These are phyloP conservation scores for Zygnema circumcarinatum DNA, from an alignment of 139 green algal species.

Conservation along the genomic window DNA sequence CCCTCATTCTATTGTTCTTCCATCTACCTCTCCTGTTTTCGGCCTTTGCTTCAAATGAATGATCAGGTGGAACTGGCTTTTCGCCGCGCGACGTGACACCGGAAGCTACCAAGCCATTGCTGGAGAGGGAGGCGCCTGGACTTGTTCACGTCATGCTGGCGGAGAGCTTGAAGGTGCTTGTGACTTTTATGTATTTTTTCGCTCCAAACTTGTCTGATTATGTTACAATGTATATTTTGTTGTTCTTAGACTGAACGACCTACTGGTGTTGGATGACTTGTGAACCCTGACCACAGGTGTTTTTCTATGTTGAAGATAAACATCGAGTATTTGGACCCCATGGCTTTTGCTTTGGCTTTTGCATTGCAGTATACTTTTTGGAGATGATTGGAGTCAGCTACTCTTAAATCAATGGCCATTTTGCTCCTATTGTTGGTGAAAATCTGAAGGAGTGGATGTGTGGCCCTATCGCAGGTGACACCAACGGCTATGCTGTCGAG, in stretches of 20 bases:
- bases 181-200: background rate
- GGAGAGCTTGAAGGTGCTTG: conserved; percentile 56
- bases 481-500: conserved; percentile 62
- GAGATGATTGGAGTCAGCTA: no score
- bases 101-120: conserved; percentile 45
- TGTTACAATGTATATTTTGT: background rate
- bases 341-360: no score
- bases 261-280: background rate
- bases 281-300: background rate
- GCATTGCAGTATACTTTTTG: no score
- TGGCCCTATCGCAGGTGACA: conserved; percentile 58
- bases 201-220: background rate
- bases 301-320: no score
- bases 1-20: conserved; percentile 11
- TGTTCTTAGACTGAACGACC: background rate
- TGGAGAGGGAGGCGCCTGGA: conserved; percentile 51
- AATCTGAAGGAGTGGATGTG: no score
- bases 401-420: background rate
- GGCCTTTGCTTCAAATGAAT: no score
- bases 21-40: conserved; percentile 4
- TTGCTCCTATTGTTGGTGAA: background rate
- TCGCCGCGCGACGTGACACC: conserved; percentile 56
- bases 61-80: conserved; percentile 59
- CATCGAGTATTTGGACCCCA: no score
- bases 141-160: conserved; percentile 50